Evolutionary conservation across 2,329 filamentous ascomycete genomes (phyloP).

Genomic region (Botrytis hyacinthi): DNA sequence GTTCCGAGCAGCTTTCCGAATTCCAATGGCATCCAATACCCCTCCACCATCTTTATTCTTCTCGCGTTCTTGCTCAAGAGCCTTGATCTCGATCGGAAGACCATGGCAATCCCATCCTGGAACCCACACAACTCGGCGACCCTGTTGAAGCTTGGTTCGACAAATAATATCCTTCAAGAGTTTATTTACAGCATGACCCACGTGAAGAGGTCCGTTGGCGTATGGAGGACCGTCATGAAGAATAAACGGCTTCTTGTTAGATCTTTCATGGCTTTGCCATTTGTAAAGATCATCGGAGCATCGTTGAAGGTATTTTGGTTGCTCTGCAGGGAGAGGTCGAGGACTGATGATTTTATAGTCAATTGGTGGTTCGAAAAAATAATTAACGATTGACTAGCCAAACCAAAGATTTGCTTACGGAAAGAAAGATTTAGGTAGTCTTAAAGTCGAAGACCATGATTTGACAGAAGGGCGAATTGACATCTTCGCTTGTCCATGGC

Average conservation of each 20-base stretch:
- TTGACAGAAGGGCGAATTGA: constrained; percentile 41
- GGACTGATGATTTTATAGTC: constrained; percentile 29
- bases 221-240: constrained; percentile 97
- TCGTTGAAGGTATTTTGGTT: constrained; percentile 62
- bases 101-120: constrained; percentile 99
- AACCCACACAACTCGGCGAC: constrained; percentile 71
- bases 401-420: constrained; percentile 49
- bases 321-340: constrained; percentile 45
- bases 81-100: constrained; percentile 94
- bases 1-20: constrained; percentile 62
- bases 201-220: constrained; percentile 87
- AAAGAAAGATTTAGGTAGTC: constrained; percentile 72
- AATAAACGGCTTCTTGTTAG: constrained; percentile 58
- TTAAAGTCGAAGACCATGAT: constrained; percentile 72
- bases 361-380: constrained; percentile 16
- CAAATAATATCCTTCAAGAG: constrained; percentile 93
- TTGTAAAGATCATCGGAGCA: constrained; percentile 85
- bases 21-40: constrained; percentile 51
- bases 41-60: constrained; percentile 36
- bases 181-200: constrained; percentile 95
- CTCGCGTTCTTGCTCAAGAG: constrained; percentile 49
- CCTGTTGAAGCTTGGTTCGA: constrained; percentile 75
- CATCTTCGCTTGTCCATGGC: constrained; percentile 34
- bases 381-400: constrained; percentile 22
- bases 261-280: constrained; percentile 63